Conservation (phyloP, 495 filamentous ascomycete species). For the Neurospora sp. region DNA sequence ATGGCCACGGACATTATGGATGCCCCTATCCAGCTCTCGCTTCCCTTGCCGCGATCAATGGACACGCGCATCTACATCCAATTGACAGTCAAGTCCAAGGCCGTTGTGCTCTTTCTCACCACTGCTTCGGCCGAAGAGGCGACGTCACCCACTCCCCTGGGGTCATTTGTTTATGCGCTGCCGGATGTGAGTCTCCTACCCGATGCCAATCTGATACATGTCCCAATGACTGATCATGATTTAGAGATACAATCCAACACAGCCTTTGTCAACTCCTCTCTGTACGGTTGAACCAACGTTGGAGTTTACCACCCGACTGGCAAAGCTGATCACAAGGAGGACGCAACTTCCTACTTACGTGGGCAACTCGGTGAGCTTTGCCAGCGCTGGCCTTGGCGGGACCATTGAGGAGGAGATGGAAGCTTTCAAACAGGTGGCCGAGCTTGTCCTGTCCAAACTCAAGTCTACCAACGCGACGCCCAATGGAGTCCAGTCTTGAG, state of each 20-base stretch:
- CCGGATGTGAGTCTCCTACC: constrained; percentile 56
- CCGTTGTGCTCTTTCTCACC: constrained; percentile 64
- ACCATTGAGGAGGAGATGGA: constrained; percentile 93
- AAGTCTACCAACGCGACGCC: constrained; percentile 1
- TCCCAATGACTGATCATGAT: constrained; percentile 1
- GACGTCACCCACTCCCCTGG: constrained; percentile 43
- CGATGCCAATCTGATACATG: not conserved
- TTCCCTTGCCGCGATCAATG: constrained; percentile 64
- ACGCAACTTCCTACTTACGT: constrained; percentile 70
- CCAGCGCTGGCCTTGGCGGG: constrained; percentile 57
- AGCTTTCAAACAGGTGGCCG: constrained; percentile 61
- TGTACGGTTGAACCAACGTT: constrained; percentile 63
- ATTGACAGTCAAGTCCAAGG: constrained; percentile 56
- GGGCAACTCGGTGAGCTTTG: constrained; percentile 62
- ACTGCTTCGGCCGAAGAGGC: constrained; percentile 54
- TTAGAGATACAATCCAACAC: constrained; percentile 45
- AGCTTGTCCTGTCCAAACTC: constrained; percentile 53
- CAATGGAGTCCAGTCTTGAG: constrained; percentile 5
- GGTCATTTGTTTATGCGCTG: constrained; percentile 86
- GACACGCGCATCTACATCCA: constrained; percentile 75
- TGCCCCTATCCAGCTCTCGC: constrained; percentile 53
- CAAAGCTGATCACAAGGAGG: constrained; percentile 68
- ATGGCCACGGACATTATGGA: constrained; percentile 8
- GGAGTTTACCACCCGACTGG: constrained; percentile 77
- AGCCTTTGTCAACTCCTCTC: constrained; percentile 67